Evolutionary conservation across 257 asterid species (phyloP).

Genomic region (Nyctanthes arbortristis): DNA sequence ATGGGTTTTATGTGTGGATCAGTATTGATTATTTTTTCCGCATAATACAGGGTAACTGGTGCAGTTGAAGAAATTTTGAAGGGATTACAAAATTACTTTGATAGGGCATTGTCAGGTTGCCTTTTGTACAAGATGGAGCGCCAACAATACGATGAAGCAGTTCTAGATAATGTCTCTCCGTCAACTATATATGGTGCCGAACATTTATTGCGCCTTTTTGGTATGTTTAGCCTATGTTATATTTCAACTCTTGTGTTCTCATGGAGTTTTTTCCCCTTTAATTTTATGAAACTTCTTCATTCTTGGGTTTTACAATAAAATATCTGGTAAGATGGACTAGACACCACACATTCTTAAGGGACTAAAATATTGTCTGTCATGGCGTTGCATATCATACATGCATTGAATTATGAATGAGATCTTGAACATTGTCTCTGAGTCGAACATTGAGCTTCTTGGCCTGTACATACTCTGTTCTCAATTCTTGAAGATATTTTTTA

Average conservation of each 20-base stretch:
- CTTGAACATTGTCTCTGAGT: constrained; percentile 3
- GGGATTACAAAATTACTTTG: constrained; percentile 82
- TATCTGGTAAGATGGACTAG: neutral
- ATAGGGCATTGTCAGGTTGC: constrained; percentile 72
- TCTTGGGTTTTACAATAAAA: neutral
- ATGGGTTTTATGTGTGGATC: neutral
- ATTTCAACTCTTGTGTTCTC: neutral
- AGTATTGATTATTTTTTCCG: constrained; percentile 19
- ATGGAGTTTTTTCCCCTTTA: neutral
- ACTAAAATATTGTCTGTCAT: neutral
- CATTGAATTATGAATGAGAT: neutral
- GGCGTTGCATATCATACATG: neutral
- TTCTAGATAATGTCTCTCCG: constrained; percentile 62
- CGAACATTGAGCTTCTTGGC: neutral
- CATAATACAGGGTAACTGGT: constrained; percentile 59
- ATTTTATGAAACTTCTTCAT: neutral
- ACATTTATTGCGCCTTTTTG: constrained; percentile 93
- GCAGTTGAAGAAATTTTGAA: constrained; percentile 76
- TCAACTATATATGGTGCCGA: constrained; percentile 95
- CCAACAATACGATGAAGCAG: constrained; percentile 73
- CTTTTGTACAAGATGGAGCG: constrained; percentile 91
- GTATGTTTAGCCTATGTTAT: constrained; percentile 43
- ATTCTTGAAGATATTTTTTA: neutral
- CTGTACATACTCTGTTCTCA: constrained; percentile 5
- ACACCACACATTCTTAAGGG: neutral